Base-by-base conservation (phyloP, 2,329 filamentous ascomycete genomes). In the Paracoccidioides brasiliensis region DNA sequence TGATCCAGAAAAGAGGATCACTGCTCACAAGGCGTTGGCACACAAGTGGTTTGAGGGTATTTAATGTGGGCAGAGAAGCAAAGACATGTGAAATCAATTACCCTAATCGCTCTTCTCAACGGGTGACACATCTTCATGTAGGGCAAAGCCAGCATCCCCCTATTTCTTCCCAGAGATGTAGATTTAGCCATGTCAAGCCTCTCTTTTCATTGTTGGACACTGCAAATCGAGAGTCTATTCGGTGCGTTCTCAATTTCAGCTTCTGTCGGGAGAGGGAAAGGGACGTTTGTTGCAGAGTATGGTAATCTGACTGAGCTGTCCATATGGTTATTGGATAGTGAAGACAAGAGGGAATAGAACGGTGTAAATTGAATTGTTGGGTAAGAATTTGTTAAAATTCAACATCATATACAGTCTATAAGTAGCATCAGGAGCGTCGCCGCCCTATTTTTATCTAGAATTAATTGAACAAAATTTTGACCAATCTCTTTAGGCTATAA, bases 1-100 rank as follows among this genome's bases (percentile, higher is more conserved):
- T 52, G 64, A 71, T 58, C 67, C 67, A 1, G 57, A 32, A 45
- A 69, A 61, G 56, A 56, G 67, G 52, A 63, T 69, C 48, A 70
- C 64, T 38, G 68, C 66, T 12, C 57, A 55, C 9, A 58, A 71
- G 56, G 68, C 68, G 55, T 61, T 71, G 53, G 59, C 54, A 56
- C 67, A 70, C 57, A 59, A 52, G 41, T 70, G 68, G 64, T 65
- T 64, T 58, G 51, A 55, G 44, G 55, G 12, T n/a, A 56, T 56
- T 52, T 58, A 28, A 51, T 1, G 2, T 40, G 4, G 32, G 14
- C 32, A 40, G 28, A 28, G 43, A 45, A 45, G 43, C n/a, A 45
- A 45, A 45, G 10, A 45, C 5, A 7, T 45, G n/a, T 45, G 43
- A 45, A 45, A 45, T 30, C 43, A 45, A 15, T 41, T n/a, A n/a